These are phyloP conservation scores for Leishmania lainsoni DNA, from an alignment of 208 protist genomes.

Conservation along the genomic window DNA sequence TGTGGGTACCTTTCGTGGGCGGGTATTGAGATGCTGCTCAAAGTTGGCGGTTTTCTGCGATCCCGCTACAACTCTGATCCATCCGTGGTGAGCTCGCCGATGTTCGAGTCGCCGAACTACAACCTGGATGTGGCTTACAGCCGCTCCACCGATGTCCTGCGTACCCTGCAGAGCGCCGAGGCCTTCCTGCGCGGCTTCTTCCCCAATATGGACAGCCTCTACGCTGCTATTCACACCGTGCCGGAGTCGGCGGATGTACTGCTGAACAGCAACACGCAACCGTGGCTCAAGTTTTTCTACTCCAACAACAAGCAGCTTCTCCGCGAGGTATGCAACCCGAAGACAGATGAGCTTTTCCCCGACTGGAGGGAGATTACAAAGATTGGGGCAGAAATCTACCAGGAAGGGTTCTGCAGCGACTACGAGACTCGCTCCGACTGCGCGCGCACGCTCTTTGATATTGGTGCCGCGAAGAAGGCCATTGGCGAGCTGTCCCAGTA, in stretches of 20 bases:
- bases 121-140: slow-evolving; percentile 55
- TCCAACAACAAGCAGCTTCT: slow-evolving; percentile 30
- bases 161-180: slow-evolving; percentile 64
- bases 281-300: slow-evolving; percentile 31
- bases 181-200: slow-evolving; percentile 55
- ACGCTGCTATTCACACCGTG: slow-evolving; percentile 59
- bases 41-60: slow-evolving; percentile 49
- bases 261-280: slow-evolving; percentile 37
- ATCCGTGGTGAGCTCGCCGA: slow-evolving; percentile 26
- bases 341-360: slow-evolving; percentile 41
- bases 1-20: slow-evolving; percentile 51
- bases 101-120: slow-evolving; percentile 47
- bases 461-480: slow-evolving; percentile 44
- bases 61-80: slow-evolving; percentile 39
- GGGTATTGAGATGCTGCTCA: slow-evolving; percentile 45
- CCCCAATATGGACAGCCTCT: slow-evolving; percentile 36
- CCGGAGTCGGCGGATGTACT: slow-evolving; percentile 30
- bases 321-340: slow-evolving; percentile 35
- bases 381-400: slow-evolving; percentile 48
- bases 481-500: slow-evolving; percentile 24
- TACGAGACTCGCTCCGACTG: slow-evolving; percentile 48
- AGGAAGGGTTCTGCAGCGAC: slow-evolving; percentile 52
- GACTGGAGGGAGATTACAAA: slow-evolving; percentile 37
- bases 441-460: slow-evolving; percentile 46
- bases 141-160: slow-evolving; percentile 58